Evolutionary conservation across 495 filamentous ascomycete species (phyloP), one percentile per base, ranked within the genome.

Genomic region (Corynascus novoguineensis): DNA sequence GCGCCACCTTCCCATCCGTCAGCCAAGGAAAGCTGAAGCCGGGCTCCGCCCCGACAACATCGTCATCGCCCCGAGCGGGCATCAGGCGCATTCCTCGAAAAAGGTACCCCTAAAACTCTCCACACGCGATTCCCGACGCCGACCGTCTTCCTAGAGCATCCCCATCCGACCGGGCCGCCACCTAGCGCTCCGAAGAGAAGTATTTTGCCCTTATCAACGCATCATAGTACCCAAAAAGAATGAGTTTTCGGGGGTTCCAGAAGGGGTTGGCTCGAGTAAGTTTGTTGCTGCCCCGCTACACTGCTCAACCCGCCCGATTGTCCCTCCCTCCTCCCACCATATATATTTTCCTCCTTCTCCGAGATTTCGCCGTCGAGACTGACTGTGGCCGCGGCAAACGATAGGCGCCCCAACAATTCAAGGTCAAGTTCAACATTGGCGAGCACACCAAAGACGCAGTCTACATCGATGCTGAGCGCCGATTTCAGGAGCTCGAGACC

Each of bases 211-310:
- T 15, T 29, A n/a, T 19, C 11, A 4, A 48, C 22, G 17, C 2
- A n/a, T 6, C 3, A 34, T 34, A n/a, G 21, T 22, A 19, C n/a
- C 15, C 32, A 52, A 52, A n/a, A n/a, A 69, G 62, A 63, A 98
- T 98, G 93, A 97, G 92, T 83, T 91, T 96, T 77, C 92, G 92
- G 76, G 93, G 93, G 60, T 88, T 98, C 67, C 83, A 86, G 73
- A 96, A 96, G 78, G 87, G 88, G 73, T 76, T 95, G 65, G 79
- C 83, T 48, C 82, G 93, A 63, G 88, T 90, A 75, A 66, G 86
- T 70, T 57, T 45, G 47, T 41, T 53, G 62, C 55, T 55, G 40
- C 60, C 52, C 57, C 41, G 19, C 52, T 45, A 22, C 15, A 37
- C 35, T n/a, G 35, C 15, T 38, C 35, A 17, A 38, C 34, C 34